Evolutionary conservation across 176 grass and related monocot genomes (phyloP).

Genomic region (Aegilops longissima): DNA sequence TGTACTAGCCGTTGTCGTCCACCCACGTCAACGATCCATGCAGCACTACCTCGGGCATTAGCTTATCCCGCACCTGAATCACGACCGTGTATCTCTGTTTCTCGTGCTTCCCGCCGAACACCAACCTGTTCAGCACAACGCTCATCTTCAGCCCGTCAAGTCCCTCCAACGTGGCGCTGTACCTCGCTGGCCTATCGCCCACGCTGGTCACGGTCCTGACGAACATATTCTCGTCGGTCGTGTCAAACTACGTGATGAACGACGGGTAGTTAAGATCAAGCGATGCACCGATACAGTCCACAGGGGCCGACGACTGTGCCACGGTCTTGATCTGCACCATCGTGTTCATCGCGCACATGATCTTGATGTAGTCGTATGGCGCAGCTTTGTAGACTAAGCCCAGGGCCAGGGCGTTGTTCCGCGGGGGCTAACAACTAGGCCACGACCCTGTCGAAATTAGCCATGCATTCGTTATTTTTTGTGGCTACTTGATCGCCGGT

Average conservation of each 20-base stretch:
- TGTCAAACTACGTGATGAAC: constrained; percentile 60
- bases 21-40: constrained; percentile 30
- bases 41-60: constrained; percentile 24
- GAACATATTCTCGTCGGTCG: constrained; percentile 32
- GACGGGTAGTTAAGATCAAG: constrained; percentile 86
- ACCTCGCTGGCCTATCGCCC: constrained; percentile 49
- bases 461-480: too few relatives aligned
- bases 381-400: constrained; percentile 72
- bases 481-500: too few relatives aligned
- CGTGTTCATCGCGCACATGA: constrained; percentile 85
- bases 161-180: constrained; percentile 40
- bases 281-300: constrained; percentile 48
- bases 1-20: constrained; percentile 59
- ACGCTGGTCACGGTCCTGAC: constrained; percentile 61
- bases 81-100: constrained; percentile 61
- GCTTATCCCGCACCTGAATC: constrained; percentile 44
- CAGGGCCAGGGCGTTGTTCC: constrained; percentile 24
- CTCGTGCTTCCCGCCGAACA: constrained; percentile 53
- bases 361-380: constrained; percentile 54
- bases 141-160: constrained; percentile 43
- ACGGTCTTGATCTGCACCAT: constrained; percentile 59
- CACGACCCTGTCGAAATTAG: too few relatives aligned
- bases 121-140: constrained; percentile 31
- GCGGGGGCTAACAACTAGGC: too few relatives aligned
- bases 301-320: constrained; percentile 23